Percentiles rank a stretch among this genome's conserved stretches.
Evolutionary conservation across 2,329 filamentous ascomycete genomes (phyloP).

Genomic region (Colletotrichum sp.): DNA sequence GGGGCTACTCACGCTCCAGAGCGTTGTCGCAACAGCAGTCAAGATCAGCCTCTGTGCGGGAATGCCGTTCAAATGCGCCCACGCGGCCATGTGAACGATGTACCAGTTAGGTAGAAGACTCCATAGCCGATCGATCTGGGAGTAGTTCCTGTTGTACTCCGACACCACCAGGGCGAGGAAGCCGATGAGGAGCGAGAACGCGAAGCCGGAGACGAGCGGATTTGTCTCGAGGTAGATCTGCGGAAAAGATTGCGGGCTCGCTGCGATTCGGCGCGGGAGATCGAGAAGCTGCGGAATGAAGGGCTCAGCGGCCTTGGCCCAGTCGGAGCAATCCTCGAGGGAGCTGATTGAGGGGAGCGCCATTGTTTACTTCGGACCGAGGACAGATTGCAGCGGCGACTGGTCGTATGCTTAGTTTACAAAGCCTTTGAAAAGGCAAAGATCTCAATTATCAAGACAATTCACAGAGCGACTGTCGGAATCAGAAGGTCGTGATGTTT

Average conservation of each 20-base stretch:
- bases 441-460: not conserved
- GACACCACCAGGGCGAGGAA: constrained; percentile 76
- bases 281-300: constrained; percentile 73
- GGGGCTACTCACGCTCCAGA: constrained; percentile 75
- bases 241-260: constrained; percentile 66
- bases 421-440: not conserved
- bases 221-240: constrained; percentile 85
- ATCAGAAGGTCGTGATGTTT: not conserved
- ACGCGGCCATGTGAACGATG: constrained; percentile 82
- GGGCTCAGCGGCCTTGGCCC: constrained; percentile 74
- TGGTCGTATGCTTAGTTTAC: not conserved
- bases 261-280: constrained; percentile 70
- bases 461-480: not conserved
- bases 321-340: constrained; percentile 79
- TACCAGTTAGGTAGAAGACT: constrained; percentile 88
- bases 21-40: constrained; percentile 69
- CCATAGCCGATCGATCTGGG: constrained; percentile 95
- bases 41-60: constrained; percentile 75
- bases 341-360: constrained; percentile 74
- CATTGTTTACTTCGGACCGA: constrained; percentile 48
- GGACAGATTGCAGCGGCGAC: not conserved
- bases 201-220: constrained; percentile 78
- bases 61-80: constrained; percentile 78
- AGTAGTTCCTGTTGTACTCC: constrained; percentile 92
- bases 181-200: constrained; percentile 73